These are phyloP conservation scores for Protostelium mycophagum DNA, from an alignment of 78 protist genomes.

Conservation along the genomic window DNA sequence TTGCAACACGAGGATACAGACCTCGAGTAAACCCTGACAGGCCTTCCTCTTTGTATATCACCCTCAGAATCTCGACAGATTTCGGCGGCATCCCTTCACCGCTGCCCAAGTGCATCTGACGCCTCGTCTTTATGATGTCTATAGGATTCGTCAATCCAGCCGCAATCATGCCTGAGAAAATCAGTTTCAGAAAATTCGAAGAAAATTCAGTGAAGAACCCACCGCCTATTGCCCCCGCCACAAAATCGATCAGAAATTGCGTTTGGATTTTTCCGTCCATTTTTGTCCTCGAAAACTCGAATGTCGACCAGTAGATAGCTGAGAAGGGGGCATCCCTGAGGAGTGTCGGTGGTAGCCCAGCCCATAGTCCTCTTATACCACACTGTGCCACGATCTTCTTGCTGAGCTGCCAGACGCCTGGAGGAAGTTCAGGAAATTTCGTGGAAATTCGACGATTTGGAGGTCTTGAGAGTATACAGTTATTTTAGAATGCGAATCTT, in stretches of 20 bases:
- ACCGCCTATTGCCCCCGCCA: conserved; percentile 52
- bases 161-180: conserved; percentile 41
- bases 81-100: neutral
- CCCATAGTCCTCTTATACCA: conserved; percentile 68
- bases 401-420: neutral
- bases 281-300: conserved; percentile 22
- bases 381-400: conserved; percentile 8
- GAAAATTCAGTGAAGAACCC: neutral
- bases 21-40: conserved; percentile 58
- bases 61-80: conserved; percentile 4
- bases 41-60: conserved; percentile 39
- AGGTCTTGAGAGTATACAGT: too few species aligned
- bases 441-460: too few species aligned
- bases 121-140: conserved; percentile 74
- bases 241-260: conserved; percentile 40
- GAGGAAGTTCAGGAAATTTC: neutral
- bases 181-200: neutral
- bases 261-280: conserved; percentile 1
- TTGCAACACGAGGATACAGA: conserved; percentile 54
- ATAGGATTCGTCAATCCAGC: conserved; percentile 72
- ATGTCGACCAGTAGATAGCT: conserved; percentile 72
- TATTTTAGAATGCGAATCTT: too few species aligned
- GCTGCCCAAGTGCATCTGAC: conserved; percentile 43
- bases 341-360: conserved; percentile 69
- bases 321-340: conserved; percentile 78